phyloP scores from a whole-genome alignment of 805 yeast genomes.

The Wickerhamiella sergipiensis region DNA sequence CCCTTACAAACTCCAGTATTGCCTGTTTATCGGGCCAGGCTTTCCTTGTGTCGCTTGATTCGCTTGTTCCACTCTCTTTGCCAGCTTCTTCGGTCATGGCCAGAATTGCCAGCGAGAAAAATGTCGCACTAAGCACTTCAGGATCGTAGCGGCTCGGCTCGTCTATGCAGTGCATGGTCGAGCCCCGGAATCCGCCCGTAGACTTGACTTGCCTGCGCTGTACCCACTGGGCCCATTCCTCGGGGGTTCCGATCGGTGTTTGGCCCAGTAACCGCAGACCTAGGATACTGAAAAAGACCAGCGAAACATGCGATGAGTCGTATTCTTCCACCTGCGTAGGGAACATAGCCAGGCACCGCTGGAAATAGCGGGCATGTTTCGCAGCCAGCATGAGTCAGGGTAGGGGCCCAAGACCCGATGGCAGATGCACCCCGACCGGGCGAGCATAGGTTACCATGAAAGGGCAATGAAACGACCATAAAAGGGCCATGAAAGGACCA shows the following conservation, averaged over 20 bases:
- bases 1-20: conserved; percentile 40
- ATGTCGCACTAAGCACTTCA: conserved; percentile 61
- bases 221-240: not conserved
- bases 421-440: too few species aligned
- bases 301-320: conserved; percentile 14
- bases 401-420: not conserved
- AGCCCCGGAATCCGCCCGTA: conserved; percentile 42
- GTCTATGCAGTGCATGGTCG: conserved; percentile 30
- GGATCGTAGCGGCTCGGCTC: conserved; percentile 32
- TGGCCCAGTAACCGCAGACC: conserved; percentile 8
- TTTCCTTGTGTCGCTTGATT: too few species aligned
- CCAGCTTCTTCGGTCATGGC: conserved; percentile 35
- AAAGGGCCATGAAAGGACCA: too few species aligned
- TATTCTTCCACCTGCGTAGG: conserved; percentile 9
- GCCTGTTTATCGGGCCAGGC: conserved; percentile 19
- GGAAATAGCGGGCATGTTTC: conserved; percentile 8
- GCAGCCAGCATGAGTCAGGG: not conserved
- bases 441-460: too few species aligned
- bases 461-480: too few species aligned
- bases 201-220: conserved; percentile 15
- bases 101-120: conserved; percentile 52
- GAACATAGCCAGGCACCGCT: conserved; percentile 12
- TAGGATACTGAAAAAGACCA: conserved; percentile 14
- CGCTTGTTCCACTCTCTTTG: too few species aligned
- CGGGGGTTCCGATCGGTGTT: not conserved